Evolutionary conservation across 495 filamentous ascomycete genomes (phyloP).

Genomic region (Talaromyces adpressus): DNA sequence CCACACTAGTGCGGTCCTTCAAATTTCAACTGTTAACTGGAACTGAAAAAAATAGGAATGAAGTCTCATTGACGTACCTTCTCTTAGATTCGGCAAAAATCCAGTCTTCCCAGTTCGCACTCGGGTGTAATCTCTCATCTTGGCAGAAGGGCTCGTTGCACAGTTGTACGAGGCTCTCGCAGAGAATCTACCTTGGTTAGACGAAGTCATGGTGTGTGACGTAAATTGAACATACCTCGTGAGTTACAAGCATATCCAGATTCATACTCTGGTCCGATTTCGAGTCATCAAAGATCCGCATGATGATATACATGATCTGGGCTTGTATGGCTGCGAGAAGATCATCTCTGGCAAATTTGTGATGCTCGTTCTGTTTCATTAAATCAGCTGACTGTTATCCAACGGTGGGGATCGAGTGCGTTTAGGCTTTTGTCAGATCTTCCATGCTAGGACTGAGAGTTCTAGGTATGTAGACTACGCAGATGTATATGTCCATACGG

Average conservation of each 20-base stretch:
- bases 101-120: not conserved
- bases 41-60: not conserved
- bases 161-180: constrained; percentile 3
- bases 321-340: constrained; percentile 13
- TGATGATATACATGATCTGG: constrained; percentile 10
- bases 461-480: no score
- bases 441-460: no score
- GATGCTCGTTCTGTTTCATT: not conserved
- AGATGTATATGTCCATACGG: no score
- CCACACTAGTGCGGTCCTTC: not conserved
- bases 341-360: not conserved
- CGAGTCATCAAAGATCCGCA: constrained; percentile 10
- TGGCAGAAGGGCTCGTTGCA: constrained; percentile 5
- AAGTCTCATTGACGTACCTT: not conserved
- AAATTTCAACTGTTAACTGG: not conserved
- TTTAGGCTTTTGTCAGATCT: no score
- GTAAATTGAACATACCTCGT: not conserved
- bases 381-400: no score
- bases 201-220: not conserved
- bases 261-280: not conserved
- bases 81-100: not conserved
- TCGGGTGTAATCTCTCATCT: not conserved
- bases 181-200: not conserved
- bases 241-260: not conserved
- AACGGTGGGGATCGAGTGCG: no score